Conservation (phyloP, 176 grass and related monocot genomes). For the Alopecurus myosuroides region DNA sequence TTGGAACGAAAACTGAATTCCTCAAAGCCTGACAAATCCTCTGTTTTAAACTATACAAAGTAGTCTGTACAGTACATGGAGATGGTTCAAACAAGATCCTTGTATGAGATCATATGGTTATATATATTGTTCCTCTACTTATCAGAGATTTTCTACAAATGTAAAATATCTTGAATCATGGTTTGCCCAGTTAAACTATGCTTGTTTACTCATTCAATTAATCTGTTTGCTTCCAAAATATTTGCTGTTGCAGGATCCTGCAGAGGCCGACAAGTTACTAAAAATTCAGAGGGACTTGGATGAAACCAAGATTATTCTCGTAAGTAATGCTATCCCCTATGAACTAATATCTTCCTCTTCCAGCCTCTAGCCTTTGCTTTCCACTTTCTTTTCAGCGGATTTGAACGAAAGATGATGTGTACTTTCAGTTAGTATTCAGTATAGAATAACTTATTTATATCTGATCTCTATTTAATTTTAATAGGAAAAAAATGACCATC, state of each 20-base stretch:
- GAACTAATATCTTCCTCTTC: background rate
- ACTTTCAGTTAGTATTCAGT: background rate
- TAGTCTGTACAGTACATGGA: no score
- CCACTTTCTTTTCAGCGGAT: background rate
- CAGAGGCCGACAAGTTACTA: slow-evolving; percentile 75
- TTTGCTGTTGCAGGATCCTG: slow-evolving; percentile 57
- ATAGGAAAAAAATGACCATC: background rate
- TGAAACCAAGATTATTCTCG: slow-evolving; percentile 96
- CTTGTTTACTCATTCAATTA: background rate
- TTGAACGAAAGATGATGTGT: background rate
- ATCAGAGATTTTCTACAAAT: background rate
- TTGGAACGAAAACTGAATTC: no score
- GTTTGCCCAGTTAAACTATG: background rate
- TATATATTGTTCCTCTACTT: background rate
- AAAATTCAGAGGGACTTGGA: slow-evolving; percentile 96
- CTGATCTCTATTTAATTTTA: background rate
- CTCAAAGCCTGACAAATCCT: background rate
- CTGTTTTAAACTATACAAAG: no score
- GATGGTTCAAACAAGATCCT: background rate
- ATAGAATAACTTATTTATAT: background rate
- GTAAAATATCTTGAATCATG: background rate
- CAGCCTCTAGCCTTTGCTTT: background rate
- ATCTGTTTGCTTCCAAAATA: background rate
- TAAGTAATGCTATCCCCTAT: slow-evolving; percentile 23
- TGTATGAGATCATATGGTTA: background rate